Conservation (phyloP, 441 rosid species). For the Bruguiera hainesii region DNA sequence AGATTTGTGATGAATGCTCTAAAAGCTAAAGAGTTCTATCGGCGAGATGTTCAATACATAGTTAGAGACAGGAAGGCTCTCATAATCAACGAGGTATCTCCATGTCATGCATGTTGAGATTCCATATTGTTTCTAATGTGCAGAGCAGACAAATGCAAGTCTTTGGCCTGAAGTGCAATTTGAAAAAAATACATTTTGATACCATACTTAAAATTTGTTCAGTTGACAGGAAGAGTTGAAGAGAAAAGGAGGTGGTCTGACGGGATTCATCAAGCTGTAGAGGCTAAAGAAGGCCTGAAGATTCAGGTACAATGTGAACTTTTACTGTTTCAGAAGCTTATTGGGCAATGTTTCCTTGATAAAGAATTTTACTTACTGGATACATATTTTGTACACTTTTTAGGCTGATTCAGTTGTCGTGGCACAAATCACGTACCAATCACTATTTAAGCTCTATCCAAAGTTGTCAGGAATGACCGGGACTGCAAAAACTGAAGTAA, state of each 20-base stretch:
- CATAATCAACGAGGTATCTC: slow-evolving; percentile 85
- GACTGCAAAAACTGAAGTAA: slow-evolving; percentile 97
- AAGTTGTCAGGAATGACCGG: slow-evolving; percentile 99
- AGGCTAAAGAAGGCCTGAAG: slow-evolving; percentile 94
- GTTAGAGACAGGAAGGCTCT: slow-evolving; percentile 93
- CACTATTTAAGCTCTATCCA: slow-evolving; percentile 94
- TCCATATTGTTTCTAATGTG: slow-evolving; percentile 9
- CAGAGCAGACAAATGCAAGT: not conserved
- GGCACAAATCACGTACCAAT: slow-evolving; percentile 98
- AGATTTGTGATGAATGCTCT: slow-evolving; percentile 96
- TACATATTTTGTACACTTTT: slow-evolving; percentile 3
- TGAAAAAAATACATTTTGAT: not conserved
- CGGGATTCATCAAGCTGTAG: slow-evolving; percentile 97
- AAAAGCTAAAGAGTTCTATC: slow-evolving; percentile 96
- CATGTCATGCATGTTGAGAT: slow-evolving; percentile 4
- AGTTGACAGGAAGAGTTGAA: slow-evolving; percentile 98
- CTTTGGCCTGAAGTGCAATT: not conserved
- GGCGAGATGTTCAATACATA: slow-evolving; percentile 87
- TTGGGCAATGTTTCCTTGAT: slow-evolving; percentile 4
- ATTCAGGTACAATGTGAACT: slow-evolving; percentile 56
- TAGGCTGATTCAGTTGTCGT: slow-evolving; percentile 97
- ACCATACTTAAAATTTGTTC: slow-evolving; percentile 24
- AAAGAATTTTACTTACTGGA: slow-evolving; percentile 4
- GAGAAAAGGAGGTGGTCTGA: slow-evolving; percentile 98
- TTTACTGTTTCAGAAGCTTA: slow-evolving; percentile 21